phyloP scores from a whole-genome alignment of 2,329 filamentous ascomycete species.

The Chrysosphaeria jannelii region DNA sequence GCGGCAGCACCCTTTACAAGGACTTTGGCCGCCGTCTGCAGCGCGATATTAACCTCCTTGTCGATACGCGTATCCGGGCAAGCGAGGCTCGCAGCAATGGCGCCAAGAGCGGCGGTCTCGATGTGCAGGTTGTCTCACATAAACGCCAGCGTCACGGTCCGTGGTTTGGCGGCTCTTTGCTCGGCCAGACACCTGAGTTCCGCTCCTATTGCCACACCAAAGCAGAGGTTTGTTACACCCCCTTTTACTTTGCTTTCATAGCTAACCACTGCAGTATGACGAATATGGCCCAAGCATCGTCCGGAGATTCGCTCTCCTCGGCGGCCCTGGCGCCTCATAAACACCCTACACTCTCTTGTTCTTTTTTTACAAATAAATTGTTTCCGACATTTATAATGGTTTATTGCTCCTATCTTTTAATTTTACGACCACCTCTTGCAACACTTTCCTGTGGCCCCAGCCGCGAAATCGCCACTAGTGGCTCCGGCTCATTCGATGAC shows the following conservation, averaged over 20 bases:
- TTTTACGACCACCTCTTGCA: conserved; percentile 16
- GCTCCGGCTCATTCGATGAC: conserved; percentile 44
- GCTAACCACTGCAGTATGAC: conserved; percentile 33
- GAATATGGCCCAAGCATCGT: conserved; percentile 92
- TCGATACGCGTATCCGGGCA: conserved; percentile 73
- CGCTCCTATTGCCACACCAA: conserved; percentile 96
- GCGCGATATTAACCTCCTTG: conserved; percentile 85
- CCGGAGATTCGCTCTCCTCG: conserved; percentile 72
- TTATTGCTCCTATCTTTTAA: no score
- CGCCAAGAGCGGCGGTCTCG: conserved; percentile 73
- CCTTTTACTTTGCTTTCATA: not conserved
- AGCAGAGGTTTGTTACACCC: conserved; percentile 22
- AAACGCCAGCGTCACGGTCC: conserved; percentile 92
- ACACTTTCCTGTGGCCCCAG: conserved; percentile 9
- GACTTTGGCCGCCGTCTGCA: conserved; percentile 91
- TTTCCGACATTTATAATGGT: no score
- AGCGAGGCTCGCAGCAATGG: conserved; percentile 80
- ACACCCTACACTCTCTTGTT: no score
- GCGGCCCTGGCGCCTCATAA: conserved; percentile 62
- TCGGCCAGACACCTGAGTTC: conserved; percentile 95
- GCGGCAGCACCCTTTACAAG: conserved; percentile 92
- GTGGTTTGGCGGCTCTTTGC: conserved; percentile 90
- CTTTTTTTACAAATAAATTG: no score
- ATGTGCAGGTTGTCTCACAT: conserved; percentile 91
- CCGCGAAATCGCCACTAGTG: conserved; percentile 70